Conservation (phyloP, 208 protist species). For the Vickermania ingenoplastis region DNA sequence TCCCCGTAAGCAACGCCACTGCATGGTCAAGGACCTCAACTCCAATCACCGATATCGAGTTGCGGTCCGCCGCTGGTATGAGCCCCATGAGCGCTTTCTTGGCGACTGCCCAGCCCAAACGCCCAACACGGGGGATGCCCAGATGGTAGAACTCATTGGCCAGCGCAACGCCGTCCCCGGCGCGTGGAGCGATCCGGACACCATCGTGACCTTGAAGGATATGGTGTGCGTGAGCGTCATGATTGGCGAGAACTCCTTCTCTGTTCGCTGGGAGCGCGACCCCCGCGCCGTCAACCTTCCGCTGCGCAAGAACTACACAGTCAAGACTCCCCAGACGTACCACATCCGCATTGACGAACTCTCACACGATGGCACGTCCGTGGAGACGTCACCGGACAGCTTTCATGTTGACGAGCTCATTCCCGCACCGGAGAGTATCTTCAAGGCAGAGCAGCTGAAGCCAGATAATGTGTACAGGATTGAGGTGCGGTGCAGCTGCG, state of each 20-base stretch:
- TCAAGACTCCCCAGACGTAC: conserved; percentile 45
- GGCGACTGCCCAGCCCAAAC: not conserved
- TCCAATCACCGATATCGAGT: conserved; percentile 72
- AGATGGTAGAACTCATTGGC: conserved; percentile 34
- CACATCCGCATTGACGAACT: conserved; percentile 74
- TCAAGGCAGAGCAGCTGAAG: conserved; percentile 37
- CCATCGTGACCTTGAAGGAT: conserved; percentile 65
- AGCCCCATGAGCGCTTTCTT: conserved; percentile 44
- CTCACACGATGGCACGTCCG: conserved; percentile 25
- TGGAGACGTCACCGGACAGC: conserved; percentile 21
- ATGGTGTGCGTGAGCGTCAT: conserved; percentile 65
- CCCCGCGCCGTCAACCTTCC: conserved; percentile 26
- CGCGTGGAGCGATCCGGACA: conserved; percentile 64
- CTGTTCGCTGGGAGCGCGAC: conserved; percentile 73
- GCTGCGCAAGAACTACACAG: conserved; percentile 27
- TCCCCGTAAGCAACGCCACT: conserved; percentile 37
- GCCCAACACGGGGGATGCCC: conserved; percentile 11
- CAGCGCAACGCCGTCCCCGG: conserved; percentile 42
- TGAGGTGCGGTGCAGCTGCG: conserved; percentile 58
- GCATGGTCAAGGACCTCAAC: conserved; percentile 47
- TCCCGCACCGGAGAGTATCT: conserved; percentile 15
- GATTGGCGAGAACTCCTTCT: conserved; percentile 75
- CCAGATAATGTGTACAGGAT: conserved; percentile 76
- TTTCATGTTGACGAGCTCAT: conserved; percentile 36
- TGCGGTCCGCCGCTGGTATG: conserved; percentile 83